phyloP scores from a whole-genome alignment of 2,329 filamentous ascomycete species.

The Mycosphaerella sp. region DNA sequence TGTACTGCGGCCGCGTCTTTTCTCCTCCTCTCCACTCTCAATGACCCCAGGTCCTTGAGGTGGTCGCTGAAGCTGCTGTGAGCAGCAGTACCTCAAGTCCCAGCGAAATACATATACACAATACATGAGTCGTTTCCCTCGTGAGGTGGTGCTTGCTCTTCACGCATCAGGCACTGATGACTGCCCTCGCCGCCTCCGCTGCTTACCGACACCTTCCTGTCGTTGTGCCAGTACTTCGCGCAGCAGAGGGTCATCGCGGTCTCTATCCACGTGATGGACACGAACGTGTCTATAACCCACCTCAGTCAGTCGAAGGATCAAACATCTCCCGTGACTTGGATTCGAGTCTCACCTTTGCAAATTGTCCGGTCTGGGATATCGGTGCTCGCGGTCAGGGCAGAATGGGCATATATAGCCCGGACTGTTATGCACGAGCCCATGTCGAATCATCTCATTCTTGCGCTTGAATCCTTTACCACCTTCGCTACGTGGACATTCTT shows the following conservation, averaged over 20 bases:
- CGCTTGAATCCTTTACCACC: slow-evolving; percentile 63
- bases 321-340: background rate
- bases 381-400: slow-evolving; percentile 87
- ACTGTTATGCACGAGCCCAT: slow-evolving; percentile 84
- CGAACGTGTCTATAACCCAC: slow-evolving; percentile 70
- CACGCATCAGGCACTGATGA: slow-evolving; percentile 6
- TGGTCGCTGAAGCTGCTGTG: background rate
- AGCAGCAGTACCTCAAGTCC: background rate
- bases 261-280: slow-evolving; percentile 83
- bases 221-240: slow-evolving; percentile 81
- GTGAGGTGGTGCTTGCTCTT: background rate
- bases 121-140: background rate
- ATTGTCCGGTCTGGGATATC: slow-evolving; percentile 92
- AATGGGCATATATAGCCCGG: slow-evolving; percentile 96
- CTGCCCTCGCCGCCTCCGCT: slow-evolving; percentile 59
- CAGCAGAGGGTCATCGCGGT: slow-evolving; percentile 75
- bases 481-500: slow-evolving; percentile 52
- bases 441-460: slow-evolving; percentile 66
- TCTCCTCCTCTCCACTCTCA: background rate
- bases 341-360: slow-evolving; percentile 66
- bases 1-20: background rate
- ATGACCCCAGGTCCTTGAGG: background rate
- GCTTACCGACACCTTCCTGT: slow-evolving; percentile 72
- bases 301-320: background rate
- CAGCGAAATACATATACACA: slow-evolving; percentile 1